Conservation (phyloP, 164 flowering plant genomes). For the Chloranthus sessilifolius region DNA sequence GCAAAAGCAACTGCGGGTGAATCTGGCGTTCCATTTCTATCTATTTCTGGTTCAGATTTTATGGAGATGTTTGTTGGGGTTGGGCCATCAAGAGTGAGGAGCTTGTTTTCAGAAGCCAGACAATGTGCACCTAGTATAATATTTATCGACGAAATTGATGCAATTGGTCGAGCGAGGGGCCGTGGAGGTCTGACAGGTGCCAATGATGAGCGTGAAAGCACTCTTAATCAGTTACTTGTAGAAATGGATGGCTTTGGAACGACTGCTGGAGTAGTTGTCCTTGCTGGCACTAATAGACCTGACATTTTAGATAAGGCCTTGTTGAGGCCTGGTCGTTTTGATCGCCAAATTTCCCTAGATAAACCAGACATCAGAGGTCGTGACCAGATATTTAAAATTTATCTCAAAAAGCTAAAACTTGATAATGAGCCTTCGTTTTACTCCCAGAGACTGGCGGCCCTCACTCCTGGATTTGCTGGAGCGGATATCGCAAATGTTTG, state of each 20-base stretch:
- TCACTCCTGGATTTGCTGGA: constrained; percentile 94
- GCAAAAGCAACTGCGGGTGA: constrained; percentile 97
- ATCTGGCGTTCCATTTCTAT: constrained; percentile 81
- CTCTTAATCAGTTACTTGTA: constrained; percentile 85
- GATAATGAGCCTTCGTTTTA: constrained; percentile 63
- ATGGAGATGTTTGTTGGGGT: constrained; percentile 97
- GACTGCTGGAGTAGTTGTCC: constrained; percentile 82
- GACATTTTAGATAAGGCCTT: constrained; percentile 87
- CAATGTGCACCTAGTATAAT: constrained; percentile 85
- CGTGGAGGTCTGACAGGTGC: constrained; percentile 71
- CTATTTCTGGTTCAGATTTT: constrained; percentile 90
- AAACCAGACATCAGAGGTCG: constrained; percentile 87
- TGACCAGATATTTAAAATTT: constrained; percentile 68
- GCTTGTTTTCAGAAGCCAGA: constrained; percentile 82
- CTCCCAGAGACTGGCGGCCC: constrained; percentile 84
- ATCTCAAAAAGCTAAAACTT: constrained; percentile 64
- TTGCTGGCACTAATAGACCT: constrained; percentile 90
- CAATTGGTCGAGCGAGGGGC: constrained; percentile 91
- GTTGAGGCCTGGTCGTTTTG: constrained; percentile 91
- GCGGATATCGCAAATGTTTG: constrained; percentile 94
- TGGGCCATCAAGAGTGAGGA: constrained; percentile 88
- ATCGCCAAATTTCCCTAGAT: constrained; percentile 76
- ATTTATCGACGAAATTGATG: constrained; percentile 94
- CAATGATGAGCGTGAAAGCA: constrained; percentile 89
- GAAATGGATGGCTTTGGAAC: constrained; percentile 98